phyloP scores from a whole-genome alignment of 768 basidiomycete genomes.

The Suillus plorans region DNA sequence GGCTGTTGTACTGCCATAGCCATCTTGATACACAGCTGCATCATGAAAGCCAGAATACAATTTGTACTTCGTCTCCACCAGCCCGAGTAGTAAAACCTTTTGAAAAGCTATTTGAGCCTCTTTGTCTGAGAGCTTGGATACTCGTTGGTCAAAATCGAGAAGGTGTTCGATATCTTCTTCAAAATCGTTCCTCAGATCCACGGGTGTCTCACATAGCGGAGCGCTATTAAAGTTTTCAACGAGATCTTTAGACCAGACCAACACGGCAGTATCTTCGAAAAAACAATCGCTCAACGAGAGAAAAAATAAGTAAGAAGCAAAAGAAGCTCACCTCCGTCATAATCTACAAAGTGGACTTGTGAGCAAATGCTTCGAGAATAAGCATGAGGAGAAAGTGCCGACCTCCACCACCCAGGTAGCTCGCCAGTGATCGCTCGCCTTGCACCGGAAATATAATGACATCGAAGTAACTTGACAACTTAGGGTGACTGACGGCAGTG shows the following conservation, averaged over 20 bases:
- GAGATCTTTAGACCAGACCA: slow-evolving; percentile 44
- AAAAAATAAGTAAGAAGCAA: neutral
- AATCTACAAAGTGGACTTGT: slow-evolving; percentile 42
- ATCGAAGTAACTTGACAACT: slow-evolving; percentile 52
- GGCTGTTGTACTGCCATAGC: slow-evolving; percentile 46
- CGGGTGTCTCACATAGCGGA: slow-evolving; percentile 41
- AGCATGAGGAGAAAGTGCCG: slow-evolving; percentile 18
- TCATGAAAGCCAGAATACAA: slow-evolving; percentile 66
- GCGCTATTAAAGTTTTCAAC: slow-evolving; percentile 50
- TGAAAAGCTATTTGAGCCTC: slow-evolving; percentile 44
- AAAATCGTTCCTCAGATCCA: slow-evolving; percentile 45
- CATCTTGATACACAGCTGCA: slow-evolving; percentile 46
- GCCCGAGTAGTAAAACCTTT: slow-evolving; percentile 45
- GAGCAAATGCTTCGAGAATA: neutral
- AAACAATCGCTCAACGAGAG: neutral
- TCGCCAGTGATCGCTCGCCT: slow-evolving; percentile 60
- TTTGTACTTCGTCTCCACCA: slow-evolving; percentile 52
- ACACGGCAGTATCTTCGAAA: slow-evolving; percentile 49
- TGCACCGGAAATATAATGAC: slow-evolving; percentile 56
- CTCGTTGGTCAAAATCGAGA: slow-evolving; percentile 38
- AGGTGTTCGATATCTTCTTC: slow-evolving; percentile 52
- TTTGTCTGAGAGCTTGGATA: slow-evolving; percentile 18
- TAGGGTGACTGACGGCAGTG: slow-evolving; percentile 50
- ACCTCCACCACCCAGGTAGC: slow-evolving; percentile 75
- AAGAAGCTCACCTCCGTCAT: slow-evolving; percentile 62